A percentile compares a stretch with the other conserved stretches of the same genome.
Evolutionary conservation across 495 filamentous ascomycete species (phyloP).

Genomic region (Annulohypoxylon maeteangense): DNA sequence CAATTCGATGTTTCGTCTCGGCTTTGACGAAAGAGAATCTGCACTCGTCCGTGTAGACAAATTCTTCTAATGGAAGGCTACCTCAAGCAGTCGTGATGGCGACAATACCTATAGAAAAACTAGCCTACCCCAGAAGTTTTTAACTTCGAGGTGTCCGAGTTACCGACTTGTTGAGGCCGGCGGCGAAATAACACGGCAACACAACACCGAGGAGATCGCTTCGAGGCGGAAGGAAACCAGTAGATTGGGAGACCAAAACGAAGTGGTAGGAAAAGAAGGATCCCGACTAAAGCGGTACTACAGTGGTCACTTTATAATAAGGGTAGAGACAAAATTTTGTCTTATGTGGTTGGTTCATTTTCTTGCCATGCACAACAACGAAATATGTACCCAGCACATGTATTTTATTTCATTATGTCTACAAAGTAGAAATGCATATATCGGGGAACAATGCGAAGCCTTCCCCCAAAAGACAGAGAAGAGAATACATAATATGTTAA

Average conservation of each 20-base stretch:
- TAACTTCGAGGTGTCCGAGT: slow-evolving; percentile 6
- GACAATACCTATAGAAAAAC: neutral
- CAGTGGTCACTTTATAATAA: slow-evolving; percentile 19
- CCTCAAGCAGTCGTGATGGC: neutral
- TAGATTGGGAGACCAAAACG: slow-evolving; percentile 9
- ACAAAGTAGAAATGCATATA: slow-evolving; percentile 1
- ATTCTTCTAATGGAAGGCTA: neutral
- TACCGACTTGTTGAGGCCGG: slow-evolving; percentile 18
- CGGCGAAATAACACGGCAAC: slow-evolving; percentile 22
- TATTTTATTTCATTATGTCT: neutral
- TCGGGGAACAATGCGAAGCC: neutral
- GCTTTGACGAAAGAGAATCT: neutral
- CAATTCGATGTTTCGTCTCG: neutral
- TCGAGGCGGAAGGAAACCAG: neutral
- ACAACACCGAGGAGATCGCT: slow-evolving; percentile 21
- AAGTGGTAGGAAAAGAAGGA: slow-evolving; percentile 1
- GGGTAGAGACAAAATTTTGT: neutral
- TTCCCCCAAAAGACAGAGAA: neutral
- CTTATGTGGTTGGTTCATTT: slow-evolving; percentile 1
- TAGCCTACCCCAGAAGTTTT: neutral
- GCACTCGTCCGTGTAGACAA: neutral
- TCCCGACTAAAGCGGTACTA: neutral
- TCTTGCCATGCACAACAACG: neutral
- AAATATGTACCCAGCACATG: neutral
- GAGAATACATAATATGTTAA: slow-evolving; percentile 15